Conservation (phyloP, 148 eudicot genomes). For the Heliamphora exappendiculata region DNA sequence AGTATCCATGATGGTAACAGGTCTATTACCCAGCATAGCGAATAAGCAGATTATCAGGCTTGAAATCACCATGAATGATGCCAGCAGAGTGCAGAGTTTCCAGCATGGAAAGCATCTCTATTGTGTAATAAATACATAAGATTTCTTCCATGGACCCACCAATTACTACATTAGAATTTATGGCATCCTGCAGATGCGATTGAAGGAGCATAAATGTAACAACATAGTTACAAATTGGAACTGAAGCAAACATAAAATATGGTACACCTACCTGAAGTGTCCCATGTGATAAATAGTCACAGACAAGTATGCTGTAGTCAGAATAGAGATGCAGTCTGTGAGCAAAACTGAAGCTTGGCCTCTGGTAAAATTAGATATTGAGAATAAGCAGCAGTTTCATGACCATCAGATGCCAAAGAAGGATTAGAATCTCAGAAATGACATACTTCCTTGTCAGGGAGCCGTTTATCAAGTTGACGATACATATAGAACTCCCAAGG, state of each 20-base stretch:
- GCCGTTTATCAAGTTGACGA: slow-evolving; percentile 74
- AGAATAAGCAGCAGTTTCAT: slow-evolving; percentile 17
- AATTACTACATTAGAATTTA: slow-evolving; percentile 62
- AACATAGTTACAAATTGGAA: not conserved
- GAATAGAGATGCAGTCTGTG: slow-evolving; percentile 72
- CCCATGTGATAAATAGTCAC: slow-evolving; percentile 71
- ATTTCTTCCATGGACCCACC: slow-evolving; percentile 80
- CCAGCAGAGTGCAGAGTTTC: slow-evolving; percentile 67
- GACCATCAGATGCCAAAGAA: not conserved
- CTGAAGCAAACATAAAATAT: slow-evolving; percentile 15
- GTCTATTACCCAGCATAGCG: slow-evolving; percentile 66
- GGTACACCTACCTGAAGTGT: slow-evolving; percentile 74
- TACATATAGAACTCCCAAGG: slow-evolving; percentile 98
- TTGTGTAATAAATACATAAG: slow-evolving; percentile 82
- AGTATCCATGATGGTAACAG: slow-evolving; percentile 7
- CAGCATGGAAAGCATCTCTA: slow-evolving; percentile 84
- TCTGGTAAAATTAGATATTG: slow-evolving; percentile 34
- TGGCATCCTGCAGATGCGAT: slow-evolving; percentile 67
- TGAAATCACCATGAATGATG: slow-evolving; percentile 92
- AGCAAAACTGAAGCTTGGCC: slow-evolving; percentile 70
- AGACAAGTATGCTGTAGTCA: slow-evolving; percentile 85
- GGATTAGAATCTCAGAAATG: slow-evolving; percentile 8
- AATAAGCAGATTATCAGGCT: slow-evolving; percentile 94
- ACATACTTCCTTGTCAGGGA: slow-evolving; percentile 57
- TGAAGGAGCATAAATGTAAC: slow-evolving; percentile 3